Percentiles rank a stretch among this genome's conserved stretches.
phyloP scores from a whole-genome alignment of 2,329 filamentous ascomycete species.

The Xylariaceae sp. region DNA sequence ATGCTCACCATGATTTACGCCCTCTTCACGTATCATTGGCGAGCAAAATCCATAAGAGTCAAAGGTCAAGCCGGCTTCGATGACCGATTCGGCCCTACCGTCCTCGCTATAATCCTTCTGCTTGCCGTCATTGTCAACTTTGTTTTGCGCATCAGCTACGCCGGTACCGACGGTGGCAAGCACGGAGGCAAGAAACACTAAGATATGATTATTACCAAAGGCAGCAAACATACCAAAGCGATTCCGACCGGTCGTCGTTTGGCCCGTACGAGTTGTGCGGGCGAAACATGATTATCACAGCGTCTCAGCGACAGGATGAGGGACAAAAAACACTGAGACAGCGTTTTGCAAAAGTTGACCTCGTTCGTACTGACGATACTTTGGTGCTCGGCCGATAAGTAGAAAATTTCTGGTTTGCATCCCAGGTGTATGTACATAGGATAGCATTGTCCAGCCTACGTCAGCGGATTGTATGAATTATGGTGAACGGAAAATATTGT shows the following conservation, averaged over 20 bases:
- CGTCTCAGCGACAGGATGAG: no score
- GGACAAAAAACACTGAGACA: no score
- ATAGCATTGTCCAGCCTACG: constrained; percentile 5
- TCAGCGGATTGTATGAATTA: constrained; percentile 6
- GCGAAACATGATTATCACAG: no score
- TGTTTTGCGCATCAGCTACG: constrained; percentile 66
- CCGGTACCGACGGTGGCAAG: constrained; percentile 32
- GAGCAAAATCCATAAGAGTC: constrained; percentile 85
- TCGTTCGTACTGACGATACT: neutral
- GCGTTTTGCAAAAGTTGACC: no score
- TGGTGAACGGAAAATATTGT: constrained; percentile 3
- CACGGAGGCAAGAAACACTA: constrained; percentile 13
- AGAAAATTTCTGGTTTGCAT: constrained; percentile 12
- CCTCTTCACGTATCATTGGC: constrained; percentile 93
- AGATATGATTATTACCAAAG: no score
- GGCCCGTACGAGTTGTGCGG: no score
- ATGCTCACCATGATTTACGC: constrained; percentile 96
- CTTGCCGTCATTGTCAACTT: constrained; percentile 96
- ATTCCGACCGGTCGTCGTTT: no score
- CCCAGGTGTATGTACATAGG: constrained; percentile 10
- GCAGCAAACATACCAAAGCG: no score
- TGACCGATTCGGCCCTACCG: constrained; percentile 88
- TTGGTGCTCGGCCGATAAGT: neutral
- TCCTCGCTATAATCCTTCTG: constrained; percentile 80
- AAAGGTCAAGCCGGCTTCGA: constrained; percentile 94